Evolutionary conservation across 163 green algal genomes (phyloP), one percentile per base, ranked within the genome.

Genomic region (Coccomyxa subellipsoidea): DNA sequence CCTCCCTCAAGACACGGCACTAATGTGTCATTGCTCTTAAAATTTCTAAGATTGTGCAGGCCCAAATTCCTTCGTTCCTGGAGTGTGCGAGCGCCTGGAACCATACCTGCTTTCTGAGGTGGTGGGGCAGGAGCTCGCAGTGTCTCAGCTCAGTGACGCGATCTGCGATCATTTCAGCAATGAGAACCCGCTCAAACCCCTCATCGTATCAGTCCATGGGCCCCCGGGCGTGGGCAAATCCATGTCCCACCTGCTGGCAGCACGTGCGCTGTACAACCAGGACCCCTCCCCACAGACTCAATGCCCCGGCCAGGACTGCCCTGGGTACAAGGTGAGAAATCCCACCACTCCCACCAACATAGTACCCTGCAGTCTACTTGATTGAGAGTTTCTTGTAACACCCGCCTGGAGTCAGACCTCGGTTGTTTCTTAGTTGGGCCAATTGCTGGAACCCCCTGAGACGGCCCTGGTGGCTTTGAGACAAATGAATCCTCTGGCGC

Each of bases 151-250:
- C 0, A 85, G 85, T 0, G 92, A 96, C 73, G 91, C 92, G 4
- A 85, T 97, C 8, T 98, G 95, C 88, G 90, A 95, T 70, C 93
- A 97, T 85, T 36, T 98, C 7, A 37, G 71, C 0, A 37, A 84
- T 32, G 54, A 85, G 23, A 36, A 84, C 39, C 88, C 76, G 1
- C n/a, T 29, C 73, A 95, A 94, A 71, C 95, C 95, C 8, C 88
- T 98, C 0, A 88, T 98, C 31, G 84, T 98, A 1, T 95, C 89
- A 0, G 85, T 95, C 7, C 95, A 98, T 83, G 95, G 95, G 0
- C 92, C 94, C 9, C 95, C 95, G 0, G 95, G 95, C 7, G 93
- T 98, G 27, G 95, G 95, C 73, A 98, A 98, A 87, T 96, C 91
- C 0, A 90, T 93, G 84, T 93, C 89, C 27, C 94, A 98, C 86